Evolutionary conservation across 2,329 filamentous ascomycete genomes (phyloP).

Genomic region (Dothiorella sarmentorum): DNA sequence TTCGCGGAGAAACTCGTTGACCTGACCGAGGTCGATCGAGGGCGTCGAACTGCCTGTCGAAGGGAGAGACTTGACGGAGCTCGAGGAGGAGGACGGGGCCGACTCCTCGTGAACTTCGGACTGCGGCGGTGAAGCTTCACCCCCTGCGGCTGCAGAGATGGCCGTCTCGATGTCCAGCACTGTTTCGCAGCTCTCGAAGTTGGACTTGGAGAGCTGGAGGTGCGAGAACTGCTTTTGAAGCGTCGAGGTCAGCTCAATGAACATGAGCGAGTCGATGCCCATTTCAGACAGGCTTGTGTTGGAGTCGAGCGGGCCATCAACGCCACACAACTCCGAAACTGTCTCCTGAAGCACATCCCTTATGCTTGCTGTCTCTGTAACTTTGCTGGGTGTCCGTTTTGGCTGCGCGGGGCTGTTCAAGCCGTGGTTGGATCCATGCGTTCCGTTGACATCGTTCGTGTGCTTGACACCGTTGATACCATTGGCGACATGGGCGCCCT

Average conservation of each 20-base stretch:
- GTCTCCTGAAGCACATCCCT: neutral
- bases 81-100: neutral
- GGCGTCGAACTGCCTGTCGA: no score
- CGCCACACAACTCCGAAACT: neutral
- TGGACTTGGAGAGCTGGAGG: neutral
- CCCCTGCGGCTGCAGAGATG: no score
- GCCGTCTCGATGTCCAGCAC: neutral
- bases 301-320: neutral
- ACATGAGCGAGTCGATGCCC: constrained; percentile 28
- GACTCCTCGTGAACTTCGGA: no score
- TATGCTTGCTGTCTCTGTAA: neutral
- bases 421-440: no score
- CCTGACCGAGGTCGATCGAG: no score
- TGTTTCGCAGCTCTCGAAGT: neutral
- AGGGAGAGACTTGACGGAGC: neutral
- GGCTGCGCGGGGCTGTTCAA: no score
- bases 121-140: neutral
- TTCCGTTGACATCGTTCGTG: no score
- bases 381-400: no score
- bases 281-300: constrained; percentile 14
- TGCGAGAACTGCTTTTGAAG: constrained; percentile 22
- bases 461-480: neutral
- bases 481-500: no score
- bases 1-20: neutral
- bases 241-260: constrained; percentile 26